Base-by-base conservation (phyloP, 177 flowering plant genomes). In the Vitis hybrid region DNA sequence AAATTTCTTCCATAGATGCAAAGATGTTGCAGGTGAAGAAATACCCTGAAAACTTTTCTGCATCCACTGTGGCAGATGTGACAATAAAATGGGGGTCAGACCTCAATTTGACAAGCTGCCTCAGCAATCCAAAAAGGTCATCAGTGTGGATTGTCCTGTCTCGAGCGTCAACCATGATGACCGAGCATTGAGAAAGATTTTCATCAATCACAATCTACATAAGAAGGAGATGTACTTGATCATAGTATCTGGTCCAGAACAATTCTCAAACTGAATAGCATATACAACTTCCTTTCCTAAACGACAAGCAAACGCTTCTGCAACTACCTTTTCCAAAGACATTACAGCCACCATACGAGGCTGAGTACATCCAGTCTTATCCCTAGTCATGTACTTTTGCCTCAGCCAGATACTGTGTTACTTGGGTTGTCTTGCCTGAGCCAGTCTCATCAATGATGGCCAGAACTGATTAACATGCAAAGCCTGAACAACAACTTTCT, bases 81-180 rank as follows among this genome's bases (percentile, higher is more conserved):
- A 30, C 32, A 4, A 30, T 30, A 30, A 30, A 30, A 30, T 30
- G 32, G 32, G 30, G 32, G 32, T 87, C 88, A 13, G 86, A 81
- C 66, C 92, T 81, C 48, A 85, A 66, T 49, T 76, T 68, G 4
- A 84, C 63, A 48, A 88, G 86, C 58, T 81, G 80, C 73, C 87
- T 89, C 64, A 89, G 72, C 56, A 89, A 66, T 13, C 93, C 91
- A 62, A 89, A 84, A 7, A 89, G 84, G 26, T 84, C 86, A 80
- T 89, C 93, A 18, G 91, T 89, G 62, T 87, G 84, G 54, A 89
- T 83, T 2, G 89, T 89, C 71, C 93, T 81, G 77, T 89, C 91
- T 51, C 87, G 89, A 56, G 93, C 93, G 82, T 89, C 93, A 65
- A 89, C 80, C 87, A 86, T 89, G 13, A 89, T 72, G 9, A 89